A percentile compares a stretch with the other conserved stretches of the same genome.
Evolutionary conservation across 164 flowering plant species (phyloP).

Genomic region (Vitis vinifera): DNA sequence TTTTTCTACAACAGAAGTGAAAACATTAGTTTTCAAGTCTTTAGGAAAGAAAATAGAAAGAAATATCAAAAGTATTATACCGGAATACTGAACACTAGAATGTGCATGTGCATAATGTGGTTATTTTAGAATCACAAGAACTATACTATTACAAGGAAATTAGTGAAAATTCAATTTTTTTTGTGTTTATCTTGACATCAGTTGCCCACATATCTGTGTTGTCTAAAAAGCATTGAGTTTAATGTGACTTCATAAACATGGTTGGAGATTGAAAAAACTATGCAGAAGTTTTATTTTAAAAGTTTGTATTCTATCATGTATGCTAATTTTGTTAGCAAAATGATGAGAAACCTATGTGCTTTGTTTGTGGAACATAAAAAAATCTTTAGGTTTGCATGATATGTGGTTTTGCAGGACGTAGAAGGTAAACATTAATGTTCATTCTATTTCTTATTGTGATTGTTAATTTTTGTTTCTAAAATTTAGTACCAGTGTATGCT

Average conservation of each 20-base stretch:
- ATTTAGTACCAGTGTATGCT: not conserved
- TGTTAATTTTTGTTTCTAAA: not conserved
- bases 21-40: too few species aligned
- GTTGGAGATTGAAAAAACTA: not conserved
- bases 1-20: too few species aligned
- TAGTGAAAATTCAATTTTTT: too few species aligned
- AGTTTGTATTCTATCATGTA: constrained; percentile 46
- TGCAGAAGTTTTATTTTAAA: constrained; percentile 5
- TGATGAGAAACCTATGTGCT: constrained; percentile 73
- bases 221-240: not conserved
- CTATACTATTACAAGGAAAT: too few species aligned
- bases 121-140: too few species aligned
- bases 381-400: constrained; percentile 87
- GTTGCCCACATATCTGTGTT: not conserved
- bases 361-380: constrained; percentile 71
- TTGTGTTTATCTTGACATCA: too few species aligned
- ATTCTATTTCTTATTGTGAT: not conserved
- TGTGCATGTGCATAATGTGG: too few species aligned
- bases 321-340: constrained; percentile 84
- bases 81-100: rapidly evolving
- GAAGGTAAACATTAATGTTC: constrained; percentile 49
- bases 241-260: not conserved
- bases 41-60: too few species aligned
- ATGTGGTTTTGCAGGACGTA: constrained; percentile 94
- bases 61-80: too few species aligned